Evolutionary conservation across 2,329 filamentous ascomycete genomes (phyloP), one percentile per base, ranked within the genome.

Genomic region (Thielaviopsis ethacetica): DNA sequence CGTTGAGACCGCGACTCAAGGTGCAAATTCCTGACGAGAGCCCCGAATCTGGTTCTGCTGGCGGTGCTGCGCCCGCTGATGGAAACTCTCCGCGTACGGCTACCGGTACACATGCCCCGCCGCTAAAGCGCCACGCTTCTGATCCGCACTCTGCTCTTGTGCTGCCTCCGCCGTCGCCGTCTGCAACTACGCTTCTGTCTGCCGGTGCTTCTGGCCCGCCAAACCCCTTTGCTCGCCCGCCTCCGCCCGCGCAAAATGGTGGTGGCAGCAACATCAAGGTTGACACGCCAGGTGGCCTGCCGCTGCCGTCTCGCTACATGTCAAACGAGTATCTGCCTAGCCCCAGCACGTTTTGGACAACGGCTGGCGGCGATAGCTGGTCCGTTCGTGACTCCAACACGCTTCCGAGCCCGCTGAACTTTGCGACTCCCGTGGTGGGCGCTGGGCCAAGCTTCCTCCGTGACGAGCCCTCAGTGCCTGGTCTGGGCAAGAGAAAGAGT

Each of bases 181-280:
- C 89, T 30, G 87, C 89, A 2, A 86, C 86, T 22, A 83, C 89
- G 2, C 76, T 97, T 6, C 76, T 96, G 59, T 95, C 90, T 54
- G 93, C 93, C 0, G 93, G 93, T 49, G 91, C 93, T 9, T 86
- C 85, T 44, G 93, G 93, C 0, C 93, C 93, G 15, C 90, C 90
- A 1, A 98, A 98, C 69, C 93, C 93, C 0, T 98, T 97, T 69
- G 93, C 93, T 7, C 80, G 91, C 50, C 93, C 91, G 0, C 80
- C 84, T 26, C 89, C 87, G 4, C 88, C 90, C 27, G 27, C 27
- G 13, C 54, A 57, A 13, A 51, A 54, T 12, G 57, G 53, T 24
- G 47, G 49, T 21, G 47, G 44, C 24, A 59, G 67, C 61, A 73
- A 68, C 56, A 72, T 76, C 63, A 76, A 75, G 62, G 73, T 70